Percentiles rank a stretch among this genome's conserved stretches.
These are phyloP conservation scores for Dactylellina haptotyla DNA, from an alignment of 2,329 filamentous ascomycete genomes.

Conservation along the genomic window DNA sequence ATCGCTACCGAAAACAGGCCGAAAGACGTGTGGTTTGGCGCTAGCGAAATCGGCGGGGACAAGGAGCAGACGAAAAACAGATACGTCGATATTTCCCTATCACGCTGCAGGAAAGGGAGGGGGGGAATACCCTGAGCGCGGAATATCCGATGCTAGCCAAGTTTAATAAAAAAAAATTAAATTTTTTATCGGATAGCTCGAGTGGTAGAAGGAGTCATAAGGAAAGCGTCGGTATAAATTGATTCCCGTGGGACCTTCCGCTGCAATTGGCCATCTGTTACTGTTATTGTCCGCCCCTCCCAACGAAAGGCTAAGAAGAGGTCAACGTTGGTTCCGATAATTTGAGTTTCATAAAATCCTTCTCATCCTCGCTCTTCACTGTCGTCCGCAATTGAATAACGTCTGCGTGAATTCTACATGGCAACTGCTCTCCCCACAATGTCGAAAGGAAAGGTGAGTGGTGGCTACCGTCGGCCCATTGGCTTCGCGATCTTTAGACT, in stretches of 20 bases:
- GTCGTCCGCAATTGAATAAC: not conserved
- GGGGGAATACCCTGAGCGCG: slow-evolving; percentile 23
- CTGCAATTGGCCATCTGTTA: not conserved
- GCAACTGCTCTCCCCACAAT: slow-evolving; percentile 36
- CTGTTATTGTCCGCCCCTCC: not conserved
- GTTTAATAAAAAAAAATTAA: slow-evolving; percentile 5
- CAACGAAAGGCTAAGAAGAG: not conserved
- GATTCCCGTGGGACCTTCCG: not conserved
- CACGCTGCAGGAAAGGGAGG: not conserved
- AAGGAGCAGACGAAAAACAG: not conserved
- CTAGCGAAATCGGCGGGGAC: slow-evolving; percentile 53
- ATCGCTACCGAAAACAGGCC: slow-evolving; percentile 45
- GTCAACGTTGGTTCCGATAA: no score
- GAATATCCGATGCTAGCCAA: slow-evolving; percentile 52
- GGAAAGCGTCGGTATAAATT: slow-evolving; percentile 51
- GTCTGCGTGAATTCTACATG: slow-evolving; percentile 26
- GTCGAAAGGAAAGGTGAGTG: slow-evolving; percentile 51
- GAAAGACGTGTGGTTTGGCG: slow-evolving; percentile 1
- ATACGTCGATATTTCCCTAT: slow-evolving; percentile 26
- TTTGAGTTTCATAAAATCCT: not conserved
- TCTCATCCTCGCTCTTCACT: not conserved
- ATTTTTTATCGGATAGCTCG: not conserved
- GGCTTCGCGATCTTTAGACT: no score
- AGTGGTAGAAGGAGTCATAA: slow-evolving; percentile 33
- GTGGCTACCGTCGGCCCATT: not conserved